These are phyloP conservation scores for Streptanthus diversifolius DNA, from an alignment of 345 rosid species.

Conservation along the genomic window DNA sequence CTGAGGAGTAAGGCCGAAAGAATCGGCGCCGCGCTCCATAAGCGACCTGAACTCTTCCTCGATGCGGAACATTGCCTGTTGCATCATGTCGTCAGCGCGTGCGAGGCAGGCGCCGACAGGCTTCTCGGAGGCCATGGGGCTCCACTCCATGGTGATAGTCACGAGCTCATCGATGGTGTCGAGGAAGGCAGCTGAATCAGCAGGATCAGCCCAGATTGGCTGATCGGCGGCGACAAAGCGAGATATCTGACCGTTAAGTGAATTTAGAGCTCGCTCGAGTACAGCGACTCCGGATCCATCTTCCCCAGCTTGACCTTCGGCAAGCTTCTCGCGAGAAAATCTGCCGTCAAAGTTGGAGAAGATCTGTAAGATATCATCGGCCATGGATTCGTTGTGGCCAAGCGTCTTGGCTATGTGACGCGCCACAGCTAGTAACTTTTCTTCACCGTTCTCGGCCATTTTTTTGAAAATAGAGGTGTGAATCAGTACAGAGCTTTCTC, in stretches of 20 bases:
- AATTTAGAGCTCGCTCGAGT: slow-evolving; percentile 51
- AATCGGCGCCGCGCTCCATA: slow-evolving; percentile 71
- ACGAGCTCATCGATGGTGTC: slow-evolving; percentile 71
- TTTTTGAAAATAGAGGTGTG: not conserved
- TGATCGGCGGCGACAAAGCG: slow-evolving; percentile 55
- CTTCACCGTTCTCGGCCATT: slow-evolving; percentile 77
- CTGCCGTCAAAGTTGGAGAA: slow-evolving; percentile 87
- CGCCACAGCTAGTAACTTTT: slow-evolving; percentile 79
- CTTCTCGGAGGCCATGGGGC: slow-evolving; percentile 50
- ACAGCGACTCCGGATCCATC: slow-evolving; percentile 42
- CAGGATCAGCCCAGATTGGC: slow-evolving; percentile 84
- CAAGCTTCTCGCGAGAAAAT: slow-evolving; percentile 75
- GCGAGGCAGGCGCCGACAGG: slow-evolving; percentile 45
- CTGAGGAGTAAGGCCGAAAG: slow-evolving; percentile 41
- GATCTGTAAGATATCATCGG: slow-evolving; percentile 88
- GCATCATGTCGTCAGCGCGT: slow-evolving; percentile 79
- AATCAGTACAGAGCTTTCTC: not conserved
- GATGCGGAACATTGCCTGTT: slow-evolving; percentile 77
- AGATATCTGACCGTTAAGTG: slow-evolving; percentile 71
- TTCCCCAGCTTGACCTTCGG: slow-evolving; percentile 39
- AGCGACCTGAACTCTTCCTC: slow-evolving; percentile 74
- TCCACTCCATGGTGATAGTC: slow-evolving; percentile 47
- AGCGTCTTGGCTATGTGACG: slow-evolving; percentile 91
- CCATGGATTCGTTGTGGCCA: slow-evolving; percentile 76
- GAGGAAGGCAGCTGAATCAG: slow-evolving; percentile 70